Evolutionary conservation across 768 basidiomycete genomes (phyloP), one percentile per base, ranked within the genome.

Genomic region (Trametes maxima): DNA sequence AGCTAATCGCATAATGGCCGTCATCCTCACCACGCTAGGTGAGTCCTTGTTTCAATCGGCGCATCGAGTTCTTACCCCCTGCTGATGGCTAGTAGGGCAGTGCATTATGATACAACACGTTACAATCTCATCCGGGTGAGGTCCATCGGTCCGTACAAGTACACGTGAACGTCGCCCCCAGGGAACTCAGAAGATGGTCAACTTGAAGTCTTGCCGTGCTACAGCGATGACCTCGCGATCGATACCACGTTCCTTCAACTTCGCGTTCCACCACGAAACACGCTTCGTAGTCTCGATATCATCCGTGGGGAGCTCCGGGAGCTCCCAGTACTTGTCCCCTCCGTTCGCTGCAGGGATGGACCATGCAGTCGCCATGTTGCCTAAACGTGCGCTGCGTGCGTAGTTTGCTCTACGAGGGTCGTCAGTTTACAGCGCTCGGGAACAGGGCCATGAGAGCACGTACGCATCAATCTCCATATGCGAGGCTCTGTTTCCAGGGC

Each of bases 221-320:
- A 65, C 64, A 12, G 65, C 68, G 10, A 62, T 19, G 21, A 70
- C 54, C 35, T 63, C 57, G 37, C 63, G 54, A 16, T 64, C 57
- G 19, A 62, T 49, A 37, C 59, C 60, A 6, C 16, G 52, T 24
- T 65, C 68, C 28, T 59, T 64, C 28, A 71, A 53, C 63, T 58
- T 62, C 19, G 54, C 58, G 46, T 69, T 68, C 70, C 70, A 71
- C 62, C 69, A 65, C 22, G 33, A 22, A 48, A 69, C 55, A 8
- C 60, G 57, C 33, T 65, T 19, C 39, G 35, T 37, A 22, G 52
- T 60, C 11, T 65, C 63, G 1, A 24, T 40, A 17, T 68, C 57
- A 3, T 69, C 67, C 2, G 62, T 43, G 5, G 70, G 24, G 2
- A 71, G 57, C 47, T 59, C 65, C 0, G 64, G 65, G 16, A 68